These are phyloP conservation scores for Syzygium aromaticum DNA, from an alignment of 345 rosid species.

Conservation along the genomic window DNA sequence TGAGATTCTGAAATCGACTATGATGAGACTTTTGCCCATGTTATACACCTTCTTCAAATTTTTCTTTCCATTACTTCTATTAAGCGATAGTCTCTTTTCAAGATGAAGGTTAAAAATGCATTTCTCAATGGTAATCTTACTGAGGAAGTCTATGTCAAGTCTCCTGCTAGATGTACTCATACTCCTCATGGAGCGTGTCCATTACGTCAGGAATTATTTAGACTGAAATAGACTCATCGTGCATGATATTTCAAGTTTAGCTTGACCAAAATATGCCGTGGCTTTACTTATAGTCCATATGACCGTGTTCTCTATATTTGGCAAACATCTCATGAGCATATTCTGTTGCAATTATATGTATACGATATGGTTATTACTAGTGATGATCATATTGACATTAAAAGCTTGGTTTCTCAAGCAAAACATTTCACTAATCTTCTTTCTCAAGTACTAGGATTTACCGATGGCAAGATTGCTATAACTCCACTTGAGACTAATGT, in stretches of 20 bases:
- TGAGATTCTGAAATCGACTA: background rate
- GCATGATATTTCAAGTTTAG: background rate
- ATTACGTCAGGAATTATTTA: background rate
- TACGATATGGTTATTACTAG: background rate
- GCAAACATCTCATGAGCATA: background rate
- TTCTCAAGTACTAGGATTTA: background rate
- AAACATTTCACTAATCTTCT: background rate
- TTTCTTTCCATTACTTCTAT: background rate
- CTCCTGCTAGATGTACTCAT: background rate
- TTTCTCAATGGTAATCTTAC: background rate
- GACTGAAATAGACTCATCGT: background rate
- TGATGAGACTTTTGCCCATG: background rate
- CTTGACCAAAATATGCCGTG: background rate
- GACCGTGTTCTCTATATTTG: background rate
- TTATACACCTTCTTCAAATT: background rate
- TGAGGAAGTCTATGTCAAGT: background rate
- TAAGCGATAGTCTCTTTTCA: rapidly evolving
- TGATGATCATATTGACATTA: background rate
- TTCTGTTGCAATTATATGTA: background rate
- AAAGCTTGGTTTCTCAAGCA: background rate
- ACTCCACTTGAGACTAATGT: background rate
- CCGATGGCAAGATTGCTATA: background rate
- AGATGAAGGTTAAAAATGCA: background rate
- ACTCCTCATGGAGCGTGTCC: background rate
- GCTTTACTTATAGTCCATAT: background rate